phyloP scores from a whole-genome alignment of 2,329 filamentous ascomycete genomes.

The Coniochaeta hoffmannii region DNA sequence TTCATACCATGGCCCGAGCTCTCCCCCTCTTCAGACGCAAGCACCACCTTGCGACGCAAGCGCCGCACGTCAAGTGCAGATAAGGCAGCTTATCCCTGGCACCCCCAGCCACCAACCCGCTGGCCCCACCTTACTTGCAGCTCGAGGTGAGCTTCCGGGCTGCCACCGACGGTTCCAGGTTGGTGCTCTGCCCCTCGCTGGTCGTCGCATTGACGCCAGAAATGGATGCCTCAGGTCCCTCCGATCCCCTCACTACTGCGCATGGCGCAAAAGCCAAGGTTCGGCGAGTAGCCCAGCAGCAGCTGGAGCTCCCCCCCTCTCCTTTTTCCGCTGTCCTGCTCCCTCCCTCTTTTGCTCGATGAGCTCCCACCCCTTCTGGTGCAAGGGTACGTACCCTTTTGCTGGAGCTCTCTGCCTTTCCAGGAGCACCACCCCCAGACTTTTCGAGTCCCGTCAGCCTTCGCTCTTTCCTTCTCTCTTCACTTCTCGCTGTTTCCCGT shows the following conservation, averaged over 20 bases:
- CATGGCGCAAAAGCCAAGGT: neutral
- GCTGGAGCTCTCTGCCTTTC: slow-evolving; percentile 15
- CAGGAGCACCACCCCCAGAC: slow-evolving; percentile 15
- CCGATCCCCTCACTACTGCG: neutral
- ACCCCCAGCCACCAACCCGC: neutral
- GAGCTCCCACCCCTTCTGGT: slow-evolving; percentile 6
- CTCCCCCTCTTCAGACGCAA: no score
- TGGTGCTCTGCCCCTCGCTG: neutral
- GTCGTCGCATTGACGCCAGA: neutral
- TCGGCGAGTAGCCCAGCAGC: slow-evolving; percentile 1
- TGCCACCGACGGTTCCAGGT: neutral
- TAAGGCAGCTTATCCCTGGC: neutral
- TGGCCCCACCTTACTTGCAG: neutral
- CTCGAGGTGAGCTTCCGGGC: neutral
- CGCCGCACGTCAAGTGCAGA: no score
- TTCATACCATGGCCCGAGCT: no score
- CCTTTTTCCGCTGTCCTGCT: neutral
- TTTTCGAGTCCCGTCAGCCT: slow-evolving; percentile 16
- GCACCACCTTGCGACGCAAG: no score
- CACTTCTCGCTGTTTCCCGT: slow-evolving; percentile 4
- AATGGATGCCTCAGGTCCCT: slow-evolving; percentile 2
- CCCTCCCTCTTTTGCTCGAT: slow-evolving; percentile 8
- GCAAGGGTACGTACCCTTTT: slow-evolving; percentile 18
- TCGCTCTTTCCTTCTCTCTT: slow-evolving; percentile 13
- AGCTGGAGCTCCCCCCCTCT: slow-evolving; percentile 13